phyloP scores from a whole-genome alignment of 345 rosid genomes.

The Eutrema heterophyllum region DNA sequence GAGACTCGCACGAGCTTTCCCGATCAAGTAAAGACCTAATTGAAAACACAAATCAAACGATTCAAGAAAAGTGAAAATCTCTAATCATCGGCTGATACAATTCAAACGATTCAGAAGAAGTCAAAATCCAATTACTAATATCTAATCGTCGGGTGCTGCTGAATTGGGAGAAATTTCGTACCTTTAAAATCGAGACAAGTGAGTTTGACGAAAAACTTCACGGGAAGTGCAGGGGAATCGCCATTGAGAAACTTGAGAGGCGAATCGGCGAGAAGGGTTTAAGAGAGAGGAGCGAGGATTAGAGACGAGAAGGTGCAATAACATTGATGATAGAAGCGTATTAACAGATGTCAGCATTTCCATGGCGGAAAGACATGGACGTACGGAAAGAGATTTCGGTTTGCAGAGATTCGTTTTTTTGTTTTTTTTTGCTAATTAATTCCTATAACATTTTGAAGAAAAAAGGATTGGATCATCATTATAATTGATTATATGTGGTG shows the following conservation, averaged over 20 bases:
- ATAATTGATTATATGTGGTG: no score
- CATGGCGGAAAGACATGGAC: conserved; percentile 29
- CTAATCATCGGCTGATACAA: not conserved
- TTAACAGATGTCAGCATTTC: conserved; percentile 22
- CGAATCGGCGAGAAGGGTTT: conserved; percentile 7
- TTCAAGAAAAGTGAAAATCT: not conserved
- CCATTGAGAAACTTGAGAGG: not conserved
- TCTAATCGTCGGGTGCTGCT: not conserved
- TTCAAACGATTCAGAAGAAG: not conserved
- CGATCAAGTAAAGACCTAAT: conserved; percentile 11
- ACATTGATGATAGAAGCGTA: conserved; percentile 2
- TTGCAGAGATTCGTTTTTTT: conserved; percentile 5
- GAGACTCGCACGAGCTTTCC: not conserved
- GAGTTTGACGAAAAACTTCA: not conserved
- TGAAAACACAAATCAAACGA: not conserved
- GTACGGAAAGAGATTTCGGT: conserved; percentile 2
- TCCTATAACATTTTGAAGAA: not conserved
- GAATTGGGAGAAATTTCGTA: not conserved
- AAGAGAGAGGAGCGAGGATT: not conserved
- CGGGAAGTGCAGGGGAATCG: not conserved
- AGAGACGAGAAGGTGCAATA: not conserved
- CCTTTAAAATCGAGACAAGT: not conserved
- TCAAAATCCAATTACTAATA: not conserved
- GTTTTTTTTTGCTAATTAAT: not conserved
- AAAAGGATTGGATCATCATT: no score